Base-by-base conservation (phyloP, 768 basidiomycete genomes). In the Suillus tomentosus region DNA sequence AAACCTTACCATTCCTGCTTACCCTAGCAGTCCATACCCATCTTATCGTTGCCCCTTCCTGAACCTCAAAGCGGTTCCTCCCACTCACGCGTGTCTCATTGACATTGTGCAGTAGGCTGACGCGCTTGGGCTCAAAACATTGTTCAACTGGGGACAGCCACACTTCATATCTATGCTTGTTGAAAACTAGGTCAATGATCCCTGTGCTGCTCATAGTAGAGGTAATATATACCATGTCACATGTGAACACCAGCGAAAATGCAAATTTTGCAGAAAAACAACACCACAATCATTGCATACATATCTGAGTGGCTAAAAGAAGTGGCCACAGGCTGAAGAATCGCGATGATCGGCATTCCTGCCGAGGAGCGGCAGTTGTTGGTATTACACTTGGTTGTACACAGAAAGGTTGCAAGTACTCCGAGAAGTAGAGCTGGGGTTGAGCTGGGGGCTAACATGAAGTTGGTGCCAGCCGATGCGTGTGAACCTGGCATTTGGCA, bases 1-100 rank as follows among this genome's bases (percentile, higher is more conserved):
- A 27, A 65, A 48, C 61, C 81, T 82, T 37, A 96, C 82, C 17
- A 93, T 95, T 13, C 90, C 88, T 1, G 95, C 91, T 74, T 95
- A 93, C 72, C 92, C 87, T 96, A 96, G 77, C 95, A 98, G 74
- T 95, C 92, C 79, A 92, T 79, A 40, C 92, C 92, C 69, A 92
- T 80, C 65, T 85, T 80, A 97, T 80, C 0, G 87, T 81, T 60
- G 94, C 79, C 5, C 95, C 95, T 0, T 92, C 87, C 63, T 95
- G 90, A 3, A 97, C 84, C 65, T 91, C 88, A 57, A 85, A 87
- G 66, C 76, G 74, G 70, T 86, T 86, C 55, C 83, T 84, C 6
- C 88, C 11, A 2, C 4, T 31, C 88, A 87, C 13, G 82, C 80
- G 47, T 98, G 95, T 24, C 96, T 83, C 79, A 22, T 85, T 85